Conservation (phyloP, 2,329 filamentous ascomycete genomes). For the Plenodomus lindquistii region DNA sequence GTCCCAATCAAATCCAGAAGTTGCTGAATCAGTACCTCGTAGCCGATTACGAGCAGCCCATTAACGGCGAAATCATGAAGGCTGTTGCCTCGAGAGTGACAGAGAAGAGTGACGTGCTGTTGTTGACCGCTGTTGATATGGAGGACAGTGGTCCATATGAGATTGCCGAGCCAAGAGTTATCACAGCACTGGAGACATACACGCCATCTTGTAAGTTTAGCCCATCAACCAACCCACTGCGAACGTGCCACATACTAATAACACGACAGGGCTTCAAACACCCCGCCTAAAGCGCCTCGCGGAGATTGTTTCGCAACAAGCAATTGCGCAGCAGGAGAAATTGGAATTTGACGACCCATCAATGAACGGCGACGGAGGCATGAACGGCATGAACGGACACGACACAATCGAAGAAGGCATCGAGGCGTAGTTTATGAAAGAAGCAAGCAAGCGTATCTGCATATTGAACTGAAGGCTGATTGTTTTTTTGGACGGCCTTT, state of each 20-base stretch:
- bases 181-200: slow-evolving; percentile 96
- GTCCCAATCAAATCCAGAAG: slow-evolving; percentile 98
- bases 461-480: slow-evolving; percentile 1
- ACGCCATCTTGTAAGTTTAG: slow-evolving; percentile 85
- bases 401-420: slow-evolving; percentile 23
- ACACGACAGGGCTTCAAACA: slow-evolving; percentile 80
- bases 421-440: slow-evolving; percentile 13
- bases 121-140: slow-evolving; percentile 96
- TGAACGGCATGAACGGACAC: slow-evolving; percentile 20
- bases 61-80: slow-evolving; percentile 99
- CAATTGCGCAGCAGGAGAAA: slow-evolving; percentile 93
- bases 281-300: slow-evolving; percentile 91
- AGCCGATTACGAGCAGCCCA: slow-evolving; percentile 98
- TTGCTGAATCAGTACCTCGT: slow-evolving; percentile 97
- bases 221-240: neutral
- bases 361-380: slow-evolving; percentile 20
- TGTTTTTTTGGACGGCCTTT: neutral
- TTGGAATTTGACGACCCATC: slow-evolving; percentile 57
- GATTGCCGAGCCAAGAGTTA: slow-evolving; percentile 94
- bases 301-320: slow-evolving; percentile 97
- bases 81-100: slow-evolving; percentile 95
- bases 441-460: slow-evolving; percentile 10
- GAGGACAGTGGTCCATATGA: slow-evolving; percentile 98
- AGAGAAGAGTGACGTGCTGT: slow-evolving; percentile 95
- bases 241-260: slow-evolving; percentile 32